Evolutionary conservation across 108 stramenopile species (phyloP).

Genomic region (Hondaea fermentalgiana): DNA sequence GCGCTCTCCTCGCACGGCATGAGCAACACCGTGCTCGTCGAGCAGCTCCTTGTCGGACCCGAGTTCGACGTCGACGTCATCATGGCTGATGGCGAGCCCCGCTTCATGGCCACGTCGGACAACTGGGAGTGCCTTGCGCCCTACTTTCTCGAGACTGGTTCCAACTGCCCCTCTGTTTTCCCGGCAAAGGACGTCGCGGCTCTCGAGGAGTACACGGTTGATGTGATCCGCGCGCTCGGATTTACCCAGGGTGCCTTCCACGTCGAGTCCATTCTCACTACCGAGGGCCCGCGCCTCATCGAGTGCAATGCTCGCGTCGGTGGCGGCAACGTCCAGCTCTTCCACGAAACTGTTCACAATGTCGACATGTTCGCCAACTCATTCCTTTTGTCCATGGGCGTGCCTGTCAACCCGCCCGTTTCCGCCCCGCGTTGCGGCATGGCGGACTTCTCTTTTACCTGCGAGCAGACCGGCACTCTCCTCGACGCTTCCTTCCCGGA

Average conservation of each 20-base stretch:
- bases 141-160: conserved; percentile 16
- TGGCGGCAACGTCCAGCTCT: conserved; percentile 5
- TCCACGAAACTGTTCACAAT: neutral
- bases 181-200: neutral
- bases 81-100: neutral
- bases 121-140: conserved; percentile 12
- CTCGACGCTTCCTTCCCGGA: neutral
- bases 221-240: neutral
- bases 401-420: neutral
- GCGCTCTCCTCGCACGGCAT: neutral
- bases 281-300: neutral
- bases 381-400: neutral
- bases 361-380: conserved; percentile 20
- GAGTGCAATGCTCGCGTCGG: conserved; percentile 19
- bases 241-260: neutral
- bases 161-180: neutral
- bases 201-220: neutral
- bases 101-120: neutral
- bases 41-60: conserved; percentile 8
- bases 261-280: conserved; percentile 18
- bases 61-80: conserved; percentile 22
- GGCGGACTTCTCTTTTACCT: neutral
- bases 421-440: neutral
- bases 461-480: neutral
- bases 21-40: neutral